Conservation (phyloP, 225 moss, liverwort and hornwort species). For the Pseudisothecium myosuroides region DNA sequence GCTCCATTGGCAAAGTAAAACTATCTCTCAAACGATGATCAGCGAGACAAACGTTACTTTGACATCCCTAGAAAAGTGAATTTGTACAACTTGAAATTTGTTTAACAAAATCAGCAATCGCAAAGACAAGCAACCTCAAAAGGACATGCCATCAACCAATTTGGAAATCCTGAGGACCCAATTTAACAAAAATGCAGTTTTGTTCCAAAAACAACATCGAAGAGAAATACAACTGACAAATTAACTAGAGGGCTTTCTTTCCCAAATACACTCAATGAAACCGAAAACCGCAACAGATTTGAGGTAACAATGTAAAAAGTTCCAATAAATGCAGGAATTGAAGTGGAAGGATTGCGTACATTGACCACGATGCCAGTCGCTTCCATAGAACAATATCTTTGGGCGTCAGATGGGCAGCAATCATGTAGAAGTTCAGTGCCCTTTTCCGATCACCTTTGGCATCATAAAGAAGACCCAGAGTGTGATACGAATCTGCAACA, state of each 20-base stretch:
- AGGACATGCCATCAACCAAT: background rate
- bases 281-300: background rate
- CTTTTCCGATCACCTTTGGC: slow-evolving; percentile 95
- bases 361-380: slow-evolving; percentile 98
- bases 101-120: background rate
- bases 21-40: background rate
- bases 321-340: background rate
- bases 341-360: slow-evolving; percentile 26
- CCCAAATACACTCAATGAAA: background rate
- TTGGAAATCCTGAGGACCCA: background rate
- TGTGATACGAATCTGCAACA: slow-evolving; percentile 96
- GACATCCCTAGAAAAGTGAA: background rate
- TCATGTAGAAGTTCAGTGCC: slow-evolving; percentile 98
- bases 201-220: background rate
- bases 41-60: background rate
- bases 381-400: slow-evolving; percentile 96
- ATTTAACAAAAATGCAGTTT: background rate
- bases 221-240: background rate
- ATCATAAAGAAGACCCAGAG: slow-evolving; percentile 87
- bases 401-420: slow-evolving; percentile 93
- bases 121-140: background rate
- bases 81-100: background rate
- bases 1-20: background rate
- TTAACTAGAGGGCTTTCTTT: background rate
- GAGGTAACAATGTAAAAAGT: background rate